Base-by-base conservation (phyloP, 768 basidiomycete species). In the Auriscalpium microsporum region DNA sequence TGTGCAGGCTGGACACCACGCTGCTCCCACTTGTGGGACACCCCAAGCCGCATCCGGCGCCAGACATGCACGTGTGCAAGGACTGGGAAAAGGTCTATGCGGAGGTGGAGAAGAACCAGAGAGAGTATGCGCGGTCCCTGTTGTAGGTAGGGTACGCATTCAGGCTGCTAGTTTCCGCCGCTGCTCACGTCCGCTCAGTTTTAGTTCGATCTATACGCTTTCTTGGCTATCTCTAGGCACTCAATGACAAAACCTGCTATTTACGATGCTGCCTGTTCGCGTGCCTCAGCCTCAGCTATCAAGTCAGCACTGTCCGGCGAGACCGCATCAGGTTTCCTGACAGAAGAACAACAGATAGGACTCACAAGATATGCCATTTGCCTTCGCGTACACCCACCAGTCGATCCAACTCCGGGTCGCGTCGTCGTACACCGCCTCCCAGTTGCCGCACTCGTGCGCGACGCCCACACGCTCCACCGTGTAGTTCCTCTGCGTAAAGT, bases 1-100 rank as follows among this genome's bases (percentile, higher is more conserved):
- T 74, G 11, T 73, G 72, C 50, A 64, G 65, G n/a, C 68, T 72
- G 0, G 72, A 73, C 48, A 69, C 69, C 36, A 72, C 73, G 11
- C 59, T 74, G 11, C 71, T 53, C 14, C 44, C 23, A 11, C 42
- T 53, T 16, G 40, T 52, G 16, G 45, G 45, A 16, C 51, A 38
- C 14, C 42, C 23, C 23, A 14, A 45, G 42, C 28, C 45, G 7
- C 44, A 45, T 19, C 53, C 45, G 6, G 45, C 36, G 45, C 16
- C 53, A 6, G 34, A 53, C 34, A 14, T 53, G 9, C 42, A 34
- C 2, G n/a, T 45, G 28, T 53, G 53, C 45, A 47, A 53, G 19
- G 53, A 53, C 33, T 53, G 53, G 53, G 44, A 46, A 14, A 16
- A 36, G n/a, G 53, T 53, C 3, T 53, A 53, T 53, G 17, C 21